Conservation (phyloP, 352 stramenopile species). For the Pythium coloratum region DNA sequence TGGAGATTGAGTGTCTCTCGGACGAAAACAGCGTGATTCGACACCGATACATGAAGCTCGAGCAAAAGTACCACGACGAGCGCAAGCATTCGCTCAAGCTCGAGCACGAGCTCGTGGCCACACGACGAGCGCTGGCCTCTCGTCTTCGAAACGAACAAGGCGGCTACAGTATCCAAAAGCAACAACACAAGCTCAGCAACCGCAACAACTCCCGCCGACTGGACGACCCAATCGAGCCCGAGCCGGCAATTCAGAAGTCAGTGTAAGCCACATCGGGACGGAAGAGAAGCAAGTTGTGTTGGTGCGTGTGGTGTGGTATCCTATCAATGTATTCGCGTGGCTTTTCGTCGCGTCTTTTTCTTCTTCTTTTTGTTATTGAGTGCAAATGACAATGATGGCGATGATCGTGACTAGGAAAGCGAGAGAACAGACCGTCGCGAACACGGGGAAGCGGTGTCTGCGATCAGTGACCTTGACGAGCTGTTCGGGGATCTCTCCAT, state of each 20-base stretch:
- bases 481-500: slow-evolving; percentile 61
- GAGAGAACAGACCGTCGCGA: slow-evolving; percentile 72
- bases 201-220: slow-evolving; percentile 9
- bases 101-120: slow-evolving; percentile 62
- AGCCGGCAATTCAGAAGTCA: slow-evolving; percentile 4
- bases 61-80: slow-evolving; percentile 70
- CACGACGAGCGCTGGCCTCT: slow-evolving; percentile 28
- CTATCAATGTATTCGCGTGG: slow-evolving; percentile 11
- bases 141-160: background rate
- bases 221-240: slow-evolving; percentile 13
- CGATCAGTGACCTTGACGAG: slow-evolving; percentile 77
- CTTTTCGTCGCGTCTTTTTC: background rate
- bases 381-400: slow-evolving; percentile 68
- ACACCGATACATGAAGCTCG: slow-evolving; percentile 56
- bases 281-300: background rate
- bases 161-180: slow-evolving; percentile 11
- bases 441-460: slow-evolving; percentile 63
- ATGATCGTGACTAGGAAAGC: slow-evolving; percentile 63
- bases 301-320: slow-evolving; percentile 5
- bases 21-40: slow-evolving; percentile 81
- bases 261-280: background rate
- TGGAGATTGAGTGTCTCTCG: slow-evolving; percentile 73
- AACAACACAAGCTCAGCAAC: slow-evolving; percentile 24
- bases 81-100: slow-evolving; percentile 58
- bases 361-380: slow-evolving; percentile 23